phyloP scores from a whole-genome alignment of 441 rosid genomes.

The Populus hybrid region DNA sequence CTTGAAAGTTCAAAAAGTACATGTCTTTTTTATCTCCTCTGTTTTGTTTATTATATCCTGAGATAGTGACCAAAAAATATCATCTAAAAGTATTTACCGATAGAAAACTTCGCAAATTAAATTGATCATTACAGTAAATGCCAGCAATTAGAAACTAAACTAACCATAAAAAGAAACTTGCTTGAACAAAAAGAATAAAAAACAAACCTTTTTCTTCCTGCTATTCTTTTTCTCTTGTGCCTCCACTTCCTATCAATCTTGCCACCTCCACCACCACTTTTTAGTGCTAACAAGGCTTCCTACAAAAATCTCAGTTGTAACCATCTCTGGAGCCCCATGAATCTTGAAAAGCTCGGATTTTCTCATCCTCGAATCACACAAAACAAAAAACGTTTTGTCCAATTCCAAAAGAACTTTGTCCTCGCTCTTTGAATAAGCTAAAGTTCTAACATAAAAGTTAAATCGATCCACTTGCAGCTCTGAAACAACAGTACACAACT shows the following conservation, averaged over 20 bases:
- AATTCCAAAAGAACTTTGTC: slow-evolving; percentile 16
- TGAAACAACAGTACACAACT: slow-evolving; percentile 9
- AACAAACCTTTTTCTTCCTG: not conserved
- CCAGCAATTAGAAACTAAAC: no score
- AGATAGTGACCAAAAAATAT: no score
- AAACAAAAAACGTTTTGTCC: slow-evolving; percentile 1
- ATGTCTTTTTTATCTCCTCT: no score
- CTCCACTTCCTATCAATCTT: no score
- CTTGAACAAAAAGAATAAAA: no score
- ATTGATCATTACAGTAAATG: no score
- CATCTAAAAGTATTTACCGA: no score
- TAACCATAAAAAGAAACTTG: no score
- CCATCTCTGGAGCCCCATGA: not conserved
- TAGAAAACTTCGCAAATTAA: no score
- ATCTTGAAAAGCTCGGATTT: slow-evolving; percentile 7
- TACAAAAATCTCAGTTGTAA: slow-evolving; percentile 7
- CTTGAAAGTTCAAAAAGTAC: no score
- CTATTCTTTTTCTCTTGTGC: not conserved
- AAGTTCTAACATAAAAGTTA: slow-evolving; percentile 1
- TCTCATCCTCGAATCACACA: slow-evolving; percentile 20
- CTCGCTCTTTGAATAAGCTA: slow-evolving; percentile 9
- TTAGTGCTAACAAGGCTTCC: slow-evolving; percentile 23
- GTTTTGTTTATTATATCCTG: no score
- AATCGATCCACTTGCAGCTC: not conserved
- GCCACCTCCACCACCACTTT: not conserved